Evolutionary conservation across 2,329 filamentous ascomycete species (phyloP).

Genomic region (Talaromyces amestolkiae): DNA sequence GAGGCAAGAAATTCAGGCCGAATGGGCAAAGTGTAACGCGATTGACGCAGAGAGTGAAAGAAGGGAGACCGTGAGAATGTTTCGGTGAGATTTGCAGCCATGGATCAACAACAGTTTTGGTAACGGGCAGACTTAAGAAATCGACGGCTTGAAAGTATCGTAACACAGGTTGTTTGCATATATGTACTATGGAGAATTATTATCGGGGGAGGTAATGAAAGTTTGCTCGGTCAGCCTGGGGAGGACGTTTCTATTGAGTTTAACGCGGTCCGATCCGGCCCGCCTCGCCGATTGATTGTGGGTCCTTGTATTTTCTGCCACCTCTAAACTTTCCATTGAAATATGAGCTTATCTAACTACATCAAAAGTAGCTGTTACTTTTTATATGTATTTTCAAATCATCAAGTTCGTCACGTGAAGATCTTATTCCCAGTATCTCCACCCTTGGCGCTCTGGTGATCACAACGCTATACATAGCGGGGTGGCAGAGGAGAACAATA

Average conservation of each 20-base stretch:
- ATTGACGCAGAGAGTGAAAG: constrained; percentile 20
- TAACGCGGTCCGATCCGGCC: neutral
- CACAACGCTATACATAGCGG: neutral
- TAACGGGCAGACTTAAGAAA: neutral
- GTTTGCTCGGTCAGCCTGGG: neutral
- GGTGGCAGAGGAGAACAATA: neutral
- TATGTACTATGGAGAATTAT: neutral
- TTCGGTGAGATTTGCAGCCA: constrained; percentile 5
- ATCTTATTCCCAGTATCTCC: neutral
- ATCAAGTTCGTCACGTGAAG: neutral
- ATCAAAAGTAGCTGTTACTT: neutral
- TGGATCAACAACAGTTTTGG: neutral
- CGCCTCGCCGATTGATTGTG: constrained; percentile 1
- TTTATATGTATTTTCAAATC: neutral
- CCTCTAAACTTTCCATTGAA: neutral
- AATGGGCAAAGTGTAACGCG: constrained; percentile 11
- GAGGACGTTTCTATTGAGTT: neutral
- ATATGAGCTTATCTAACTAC: neutral
- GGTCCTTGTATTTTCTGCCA: neutral
- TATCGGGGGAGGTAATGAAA: neutral
- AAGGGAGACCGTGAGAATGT: constrained; percentile 14
- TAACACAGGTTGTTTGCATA: neutral
- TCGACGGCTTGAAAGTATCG: neutral
- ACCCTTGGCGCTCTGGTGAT: neutral
- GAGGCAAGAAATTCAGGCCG: constrained; percentile 19